Base-by-base conservation (phyloP, 352 stramenopile genomes). In the Phytophthora melonis region DNA sequence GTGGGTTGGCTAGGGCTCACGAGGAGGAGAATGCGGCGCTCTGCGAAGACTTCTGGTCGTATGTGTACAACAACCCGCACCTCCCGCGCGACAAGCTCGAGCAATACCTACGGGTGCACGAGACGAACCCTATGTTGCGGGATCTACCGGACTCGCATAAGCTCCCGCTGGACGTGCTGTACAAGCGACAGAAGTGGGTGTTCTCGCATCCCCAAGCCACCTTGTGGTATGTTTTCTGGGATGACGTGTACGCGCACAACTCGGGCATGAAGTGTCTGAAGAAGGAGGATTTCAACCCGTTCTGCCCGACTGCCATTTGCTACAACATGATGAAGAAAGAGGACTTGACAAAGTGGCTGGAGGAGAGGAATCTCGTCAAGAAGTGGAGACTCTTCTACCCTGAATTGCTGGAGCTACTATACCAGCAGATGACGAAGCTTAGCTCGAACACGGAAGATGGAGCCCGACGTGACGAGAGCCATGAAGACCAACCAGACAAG, bases 221-320 rank as follows among this genome's bases (percentile, higher is more conserved):
- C 49, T 66, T 82, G 11, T 85, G 78, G 78, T 85, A 77, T 54
- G 63, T 85, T 21, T 85, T 85, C 63, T 85, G 68, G 68, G 74
- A 82, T 49, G 74, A 82, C 55, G 59, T 82, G 10, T 80, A 66
- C 30, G 68, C 49, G 10, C 62, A 70, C 47, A 85, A 82, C 25
- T 41, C 70, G 7, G 60, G 61, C 0, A 80, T 85, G 68, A 50
- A 43, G n/a, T 18, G 43, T 4, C 25, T 85, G 0, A 53, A 56
- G 25, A 27, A 27, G 25, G 25, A 27, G 25, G 25, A 27, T 27
- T 27, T 27, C 25, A 27, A 27, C 25, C 25, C 25, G 25, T 27
- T 27, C 25, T 27, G 25, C 25, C 25, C 25, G 3, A 27, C 25
- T 27, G 25, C 25, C 25, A 27, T 27, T 27, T 27, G 25, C 25